A percentile compares a stretch with the other conserved stretches of the same genome.
Conservation (phyloP, 1,284 basidiomycete species). For the Apiotrichum gracile region DNA sequence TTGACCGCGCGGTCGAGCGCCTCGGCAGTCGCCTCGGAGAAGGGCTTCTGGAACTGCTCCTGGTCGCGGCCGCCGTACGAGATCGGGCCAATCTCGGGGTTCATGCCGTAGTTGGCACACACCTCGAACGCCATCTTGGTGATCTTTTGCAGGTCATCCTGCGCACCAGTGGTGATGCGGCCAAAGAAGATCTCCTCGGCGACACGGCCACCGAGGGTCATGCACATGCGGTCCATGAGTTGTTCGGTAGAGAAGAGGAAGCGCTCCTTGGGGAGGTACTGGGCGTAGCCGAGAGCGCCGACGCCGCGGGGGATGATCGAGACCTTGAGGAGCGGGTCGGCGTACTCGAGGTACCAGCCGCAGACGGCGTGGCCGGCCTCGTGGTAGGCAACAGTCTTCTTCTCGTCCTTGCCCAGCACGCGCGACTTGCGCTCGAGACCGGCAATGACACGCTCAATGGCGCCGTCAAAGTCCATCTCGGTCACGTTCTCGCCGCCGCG, state of each 20-base stretch:
- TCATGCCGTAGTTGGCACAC: slow-evolving; percentile 92
- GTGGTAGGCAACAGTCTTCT: slow-evolving; percentile 98
- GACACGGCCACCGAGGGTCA: slow-evolving; percentile 98
- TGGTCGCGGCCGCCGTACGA: slow-evolving; percentile 84
- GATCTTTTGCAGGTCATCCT: slow-evolving; percentile 96
- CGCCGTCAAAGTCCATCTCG: slow-evolving; percentile 87
- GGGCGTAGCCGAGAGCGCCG: slow-evolving; percentile 93
- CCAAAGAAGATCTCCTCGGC: slow-evolving; percentile 99
- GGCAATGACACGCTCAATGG: slow-evolving; percentile 96
- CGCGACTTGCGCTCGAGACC: slow-evolving; percentile 94
- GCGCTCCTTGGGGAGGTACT: slow-evolving; percentile 91
- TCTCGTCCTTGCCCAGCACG: slow-evolving; percentile 90
- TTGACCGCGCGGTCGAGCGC: slow-evolving; percentile 83
- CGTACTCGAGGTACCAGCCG: slow-evolving; percentile 97
- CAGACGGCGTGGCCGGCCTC: slow-evolving; percentile 98
- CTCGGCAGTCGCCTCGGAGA: slow-evolving; percentile 94
- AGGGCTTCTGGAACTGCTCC: slow-evolving; percentile 92
- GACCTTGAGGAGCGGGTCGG: slow-evolving; percentile 94
- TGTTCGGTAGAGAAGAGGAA: slow-evolving; percentile 94
- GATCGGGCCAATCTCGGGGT: slow-evolving; percentile 85
- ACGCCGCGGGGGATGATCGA: slow-evolving; percentile 97
- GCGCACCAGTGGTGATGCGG: slow-evolving; percentile 91
- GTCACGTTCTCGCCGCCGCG: slow-evolving; percentile 71
- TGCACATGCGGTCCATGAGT: slow-evolving; percentile 92
- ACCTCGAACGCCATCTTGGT: slow-evolving; percentile 96